Evolutionary conservation across 2,329 filamentous ascomycete genomes (phyloP).

Genomic region (Endocalyx cinctus): DNA sequence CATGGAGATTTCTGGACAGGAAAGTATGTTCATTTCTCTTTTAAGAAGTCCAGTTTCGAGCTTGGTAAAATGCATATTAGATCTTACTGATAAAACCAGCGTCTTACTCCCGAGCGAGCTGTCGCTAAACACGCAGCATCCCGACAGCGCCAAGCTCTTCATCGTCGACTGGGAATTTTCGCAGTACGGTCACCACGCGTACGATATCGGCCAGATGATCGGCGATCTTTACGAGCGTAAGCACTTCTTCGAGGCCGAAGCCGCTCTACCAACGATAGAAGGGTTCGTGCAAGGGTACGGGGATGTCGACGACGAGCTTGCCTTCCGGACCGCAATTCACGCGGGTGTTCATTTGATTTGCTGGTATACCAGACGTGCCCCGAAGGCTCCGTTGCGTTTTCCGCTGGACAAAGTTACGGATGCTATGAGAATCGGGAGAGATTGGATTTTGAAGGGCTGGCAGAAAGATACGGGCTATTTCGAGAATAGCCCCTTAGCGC

Average conservation of each 20-base stretch:
- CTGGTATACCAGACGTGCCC: constrained; percentile 16
- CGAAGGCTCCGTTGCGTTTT: constrained; percentile 5
- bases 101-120: constrained; percentile 11
- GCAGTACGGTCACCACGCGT: constrained; percentile 32
- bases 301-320: constrained; percentile 29
- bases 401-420: not conserved
- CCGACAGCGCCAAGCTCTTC: constrained; percentile 22
- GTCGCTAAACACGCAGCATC: constrained; percentile 3
- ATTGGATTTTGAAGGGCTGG: not conserved
- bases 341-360: constrained; percentile 34
- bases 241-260: constrained; percentile 28
- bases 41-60: not conserved
- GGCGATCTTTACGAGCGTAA: constrained; percentile 36
- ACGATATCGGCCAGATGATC: constrained; percentile 37
- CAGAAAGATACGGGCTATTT: not conserved
- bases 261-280: constrained; percentile 26
- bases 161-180: constrained; percentile 40
- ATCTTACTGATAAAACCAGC: constrained; percentile 5
- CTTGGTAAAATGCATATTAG: too few species aligned
- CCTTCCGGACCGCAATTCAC: constrained; percentile 35
- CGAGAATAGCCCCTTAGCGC: not conserved
- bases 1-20: constrained; percentile 9
- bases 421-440: not conserved
- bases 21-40: constrained; percentile 5
- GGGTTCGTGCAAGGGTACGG: constrained; percentile 33